phyloP scores from a whole-genome alignment of 108 stramenopile genomes.

The Pinguiococcus pyrenoidosus region DNA sequence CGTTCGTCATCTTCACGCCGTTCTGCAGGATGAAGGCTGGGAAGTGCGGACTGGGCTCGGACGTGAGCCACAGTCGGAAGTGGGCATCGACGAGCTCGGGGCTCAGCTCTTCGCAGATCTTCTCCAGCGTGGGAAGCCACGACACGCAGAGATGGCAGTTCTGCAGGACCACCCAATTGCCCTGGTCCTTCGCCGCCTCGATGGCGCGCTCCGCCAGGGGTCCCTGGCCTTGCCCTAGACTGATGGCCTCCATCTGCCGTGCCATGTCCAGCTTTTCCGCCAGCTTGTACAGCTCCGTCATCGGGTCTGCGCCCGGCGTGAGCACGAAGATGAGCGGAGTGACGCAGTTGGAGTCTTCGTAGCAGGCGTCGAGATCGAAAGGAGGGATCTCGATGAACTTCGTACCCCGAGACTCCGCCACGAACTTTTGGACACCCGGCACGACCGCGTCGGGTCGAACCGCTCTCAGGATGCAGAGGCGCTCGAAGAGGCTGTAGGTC shows the following conservation, averaged over 20 bases:
- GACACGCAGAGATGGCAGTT: conserved; percentile 47
- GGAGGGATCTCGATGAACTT: conserved; percentile 44
- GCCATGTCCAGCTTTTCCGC: conserved; percentile 37
- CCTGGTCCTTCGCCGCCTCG: conserved; percentile 30
- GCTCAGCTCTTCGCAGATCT: conserved; percentile 39
- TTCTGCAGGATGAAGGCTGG: conserved; percentile 49
- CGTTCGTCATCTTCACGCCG: conserved; percentile 53
- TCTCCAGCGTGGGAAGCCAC: conserved; percentile 50
- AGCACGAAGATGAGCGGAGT: conserved; percentile 48
- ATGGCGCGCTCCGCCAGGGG: conserved; percentile 33
- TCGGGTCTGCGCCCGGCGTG: conserved; percentile 46
- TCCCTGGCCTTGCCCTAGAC: conserved; percentile 46
- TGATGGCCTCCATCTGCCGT: conserved; percentile 25
- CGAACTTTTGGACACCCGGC: conserved; percentile 32
- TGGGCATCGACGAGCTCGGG: conserved; percentile 32
- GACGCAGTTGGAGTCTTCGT: conserved; percentile 30
- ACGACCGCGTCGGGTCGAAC: conserved; percentile 39
- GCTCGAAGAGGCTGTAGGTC: conserved; percentile 21
- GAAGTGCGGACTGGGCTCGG: conserved; percentile 41
- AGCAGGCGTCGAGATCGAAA: conserved; percentile 37
- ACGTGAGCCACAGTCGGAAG: conserved; percentile 53
- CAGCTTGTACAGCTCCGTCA: conserved; percentile 40
- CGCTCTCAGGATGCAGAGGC: conserved; percentile 32
- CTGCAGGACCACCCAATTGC: conserved; percentile 50
- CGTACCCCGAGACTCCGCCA: conserved; percentile 33